These are phyloP conservation scores for Nothomitra cinnamomea DNA, from an alignment of 2,329 filamentous ascomycete genomes.

Conservation along the genomic window DNA sequence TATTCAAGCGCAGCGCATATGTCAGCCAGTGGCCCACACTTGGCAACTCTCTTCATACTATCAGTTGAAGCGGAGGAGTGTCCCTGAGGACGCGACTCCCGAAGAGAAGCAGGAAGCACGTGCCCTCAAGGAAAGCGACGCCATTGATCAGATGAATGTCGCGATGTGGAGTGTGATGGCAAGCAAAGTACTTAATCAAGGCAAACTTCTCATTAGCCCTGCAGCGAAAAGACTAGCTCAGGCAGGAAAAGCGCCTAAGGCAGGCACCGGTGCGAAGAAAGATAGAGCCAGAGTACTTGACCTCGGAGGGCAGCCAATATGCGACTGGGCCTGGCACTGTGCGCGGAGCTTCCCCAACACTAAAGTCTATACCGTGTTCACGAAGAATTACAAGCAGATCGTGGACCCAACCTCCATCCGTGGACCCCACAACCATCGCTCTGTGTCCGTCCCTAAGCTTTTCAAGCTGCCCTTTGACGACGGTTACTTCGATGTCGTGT, in stretches of 20 bases:
- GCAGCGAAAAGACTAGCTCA: constrained; percentile 24
- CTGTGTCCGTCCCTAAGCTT: constrained; percentile 59
- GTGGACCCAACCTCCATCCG: constrained; percentile 54
- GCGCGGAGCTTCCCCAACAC: constrained; percentile 71
- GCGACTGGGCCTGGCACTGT: constrained; percentile 93
- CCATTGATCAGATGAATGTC: constrained; percentile 49
- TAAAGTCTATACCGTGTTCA: constrained; percentile 76
- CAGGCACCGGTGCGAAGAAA: neutral
- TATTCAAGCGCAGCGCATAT: constrained; percentile 61
- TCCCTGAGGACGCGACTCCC: neutral
- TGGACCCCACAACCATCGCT: constrained; percentile 75
- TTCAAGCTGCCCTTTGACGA: constrained; percentile 73
- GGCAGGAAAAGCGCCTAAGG: constrained; percentile 12
- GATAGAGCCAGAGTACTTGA: constrained; percentile 49
- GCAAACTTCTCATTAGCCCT: constrained; percentile 39
- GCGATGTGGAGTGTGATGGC: constrained; percentile 47
- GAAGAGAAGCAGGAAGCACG: constrained; percentile 13
- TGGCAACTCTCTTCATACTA: neutral
- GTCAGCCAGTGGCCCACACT: neutral
- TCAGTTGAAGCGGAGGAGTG: neutral
- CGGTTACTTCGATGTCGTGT: constrained; percentile 80
- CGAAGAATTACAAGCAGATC: constrained; percentile 50
- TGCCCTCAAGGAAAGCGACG: constrained; percentile 63
- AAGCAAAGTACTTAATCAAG: constrained; percentile 40
- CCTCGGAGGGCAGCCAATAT: constrained; percentile 66